These are phyloP conservation scores for Nitzschia sp. DNA, from an alignment of 108 stramenopile species.

Conservation along the genomic window DNA sequence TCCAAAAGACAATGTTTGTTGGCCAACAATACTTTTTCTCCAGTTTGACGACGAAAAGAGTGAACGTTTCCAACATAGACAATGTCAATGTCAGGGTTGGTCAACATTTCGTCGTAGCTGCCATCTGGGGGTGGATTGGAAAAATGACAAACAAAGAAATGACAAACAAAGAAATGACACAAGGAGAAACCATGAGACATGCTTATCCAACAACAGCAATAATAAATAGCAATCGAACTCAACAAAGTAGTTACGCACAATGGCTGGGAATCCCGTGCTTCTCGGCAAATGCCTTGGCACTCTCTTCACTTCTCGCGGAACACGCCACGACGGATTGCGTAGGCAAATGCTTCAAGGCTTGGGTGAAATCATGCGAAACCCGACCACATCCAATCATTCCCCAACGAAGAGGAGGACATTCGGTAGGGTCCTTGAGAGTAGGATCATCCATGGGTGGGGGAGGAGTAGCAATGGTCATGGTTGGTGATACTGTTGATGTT, in stretches of 20 bases:
- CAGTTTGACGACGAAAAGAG: constrained; percentile 48
- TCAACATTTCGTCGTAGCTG: constrained; percentile 61
- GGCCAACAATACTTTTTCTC: constrained; percentile 45
- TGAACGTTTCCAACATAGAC: constrained; percentile 68
- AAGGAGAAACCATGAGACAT: background rate
- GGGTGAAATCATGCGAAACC: constrained; percentile 62
- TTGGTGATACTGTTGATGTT: background rate
- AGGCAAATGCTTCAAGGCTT: constrained; percentile 53
- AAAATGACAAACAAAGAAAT: no score
- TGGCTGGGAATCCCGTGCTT: constrained; percentile 59
- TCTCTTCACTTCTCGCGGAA: constrained; percentile 40
- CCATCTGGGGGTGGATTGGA: constrained; percentile 30
- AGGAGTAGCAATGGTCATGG: constrained; percentile 31
- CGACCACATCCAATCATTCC: constrained; percentile 66
- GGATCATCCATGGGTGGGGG: constrained; percentile 56
- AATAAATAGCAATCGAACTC: background rate
- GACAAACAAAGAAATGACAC: no score
- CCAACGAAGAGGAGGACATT: constrained; percentile 71
- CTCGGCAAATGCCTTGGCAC: constrained; percentile 51
- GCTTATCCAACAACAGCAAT: no score
- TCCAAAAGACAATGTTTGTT: constrained; percentile 79
- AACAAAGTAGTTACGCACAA: constrained; percentile 31
- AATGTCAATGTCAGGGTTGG: constrained; percentile 64
- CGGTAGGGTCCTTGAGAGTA: constrained; percentile 34
- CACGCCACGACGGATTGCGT: constrained; percentile 55